Evolutionary conservation across 805 yeast species (phyloP).

Genomic region (Saturnispora sanitii): DNA sequence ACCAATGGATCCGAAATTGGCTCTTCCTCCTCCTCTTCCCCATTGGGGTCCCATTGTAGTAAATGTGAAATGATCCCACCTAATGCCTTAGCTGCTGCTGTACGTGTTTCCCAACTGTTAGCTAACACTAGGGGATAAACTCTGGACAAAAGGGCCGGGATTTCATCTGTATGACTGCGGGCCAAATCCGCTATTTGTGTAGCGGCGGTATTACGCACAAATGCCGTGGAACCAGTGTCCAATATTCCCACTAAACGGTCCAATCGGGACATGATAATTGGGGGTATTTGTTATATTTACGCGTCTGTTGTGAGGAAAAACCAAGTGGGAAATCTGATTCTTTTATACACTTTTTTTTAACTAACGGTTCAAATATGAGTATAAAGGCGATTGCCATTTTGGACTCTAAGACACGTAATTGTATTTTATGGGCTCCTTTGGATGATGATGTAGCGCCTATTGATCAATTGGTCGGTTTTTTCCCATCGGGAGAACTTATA

Average conservation of each 20-base stretch:
- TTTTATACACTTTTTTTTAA: not conserved
- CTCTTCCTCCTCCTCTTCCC: not conserved
- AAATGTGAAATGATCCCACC: conserved; percentile 86
- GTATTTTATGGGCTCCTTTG: conserved; percentile 5
- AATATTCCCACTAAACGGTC: conserved; percentile 35
- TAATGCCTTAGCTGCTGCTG: conserved; percentile 87
- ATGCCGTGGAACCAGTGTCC: conserved; percentile 92
- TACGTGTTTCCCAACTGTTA: conserved; percentile 91
- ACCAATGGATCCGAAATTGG: not conserved
- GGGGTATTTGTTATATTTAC: not conserved
- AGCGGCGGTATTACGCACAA: conserved; percentile 92
- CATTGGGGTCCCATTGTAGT: conserved; percentile 68
- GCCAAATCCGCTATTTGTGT: conserved; percentile 94
- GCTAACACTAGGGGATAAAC: conserved; percentile 83
- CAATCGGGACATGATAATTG: conserved; percentile 24
- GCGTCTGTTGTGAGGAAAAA: not conserved
- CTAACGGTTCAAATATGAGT: not conserved
- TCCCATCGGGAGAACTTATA: conserved; percentile 13
- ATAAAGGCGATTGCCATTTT: conserved; percentile 2
- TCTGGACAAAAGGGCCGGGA: conserved; percentile 69
- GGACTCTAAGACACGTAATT: not conserved
- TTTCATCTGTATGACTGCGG: conserved; percentile 89
- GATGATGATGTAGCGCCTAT: conserved; percentile 19
- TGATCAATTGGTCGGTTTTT: conserved; percentile 18
- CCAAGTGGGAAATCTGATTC: conserved; percentile 2